These are phyloP conservation scores for Aureobasidium sp. DNA, from an alignment of 2,329 filamentous ascomycete species.

Conservation along the genomic window DNA sequence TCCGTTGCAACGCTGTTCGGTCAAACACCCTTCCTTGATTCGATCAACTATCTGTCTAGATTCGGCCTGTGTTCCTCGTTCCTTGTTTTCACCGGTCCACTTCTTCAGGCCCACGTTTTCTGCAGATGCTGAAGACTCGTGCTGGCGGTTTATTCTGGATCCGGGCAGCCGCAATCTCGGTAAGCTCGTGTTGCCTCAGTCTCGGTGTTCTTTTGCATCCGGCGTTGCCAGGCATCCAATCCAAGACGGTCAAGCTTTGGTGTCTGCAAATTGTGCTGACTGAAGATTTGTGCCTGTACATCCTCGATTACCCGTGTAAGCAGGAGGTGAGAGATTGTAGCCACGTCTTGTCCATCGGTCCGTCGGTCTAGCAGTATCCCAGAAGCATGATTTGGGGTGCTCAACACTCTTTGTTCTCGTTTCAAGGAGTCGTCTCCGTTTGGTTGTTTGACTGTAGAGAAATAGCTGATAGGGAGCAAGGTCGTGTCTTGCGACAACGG, in stretches of 20 bases:
- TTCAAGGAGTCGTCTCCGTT: background rate
- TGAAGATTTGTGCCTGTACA: background rate
- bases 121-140: conserved; percentile 2
- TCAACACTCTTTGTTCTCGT: background rate
- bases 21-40: background rate
- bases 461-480: background rate
- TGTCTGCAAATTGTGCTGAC: background rate
- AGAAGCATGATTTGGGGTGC: background rate
- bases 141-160: background rate
- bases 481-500: background rate
- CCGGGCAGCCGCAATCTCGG: background rate
- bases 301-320: background rate
- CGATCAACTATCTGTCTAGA: background rate
- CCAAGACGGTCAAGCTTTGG: background rate
- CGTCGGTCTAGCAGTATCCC: background rate
- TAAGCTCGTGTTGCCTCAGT: background rate
- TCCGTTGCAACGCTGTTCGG: background rate
- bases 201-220: background rate
- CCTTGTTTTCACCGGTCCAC: background rate
- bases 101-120: background rate
- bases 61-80: background rate
- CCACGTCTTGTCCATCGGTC: background rate
- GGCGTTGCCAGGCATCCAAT: conserved; percentile 3
- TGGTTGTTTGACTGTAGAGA: background rate
- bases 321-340: background rate